Base-by-base conservation (phyloP, 352 stramenopile species). In the Pythium brassicae region DNA sequence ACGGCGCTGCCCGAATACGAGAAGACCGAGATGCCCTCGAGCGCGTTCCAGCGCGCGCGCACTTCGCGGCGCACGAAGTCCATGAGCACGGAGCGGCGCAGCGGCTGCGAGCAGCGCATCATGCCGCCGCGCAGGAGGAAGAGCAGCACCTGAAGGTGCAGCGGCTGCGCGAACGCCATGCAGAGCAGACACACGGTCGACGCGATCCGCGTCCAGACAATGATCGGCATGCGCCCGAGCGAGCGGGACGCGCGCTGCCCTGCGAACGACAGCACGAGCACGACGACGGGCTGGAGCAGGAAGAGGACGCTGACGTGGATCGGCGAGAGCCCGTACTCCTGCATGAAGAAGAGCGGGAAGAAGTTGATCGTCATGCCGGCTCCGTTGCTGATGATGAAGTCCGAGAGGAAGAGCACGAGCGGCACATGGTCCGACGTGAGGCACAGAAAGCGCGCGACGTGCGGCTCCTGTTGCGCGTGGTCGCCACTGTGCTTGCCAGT, bases 61-160 rank as follows among this genome's bases (percentile, higher is more conserved):
- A 82, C 57, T 5, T 66, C 53, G 35, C 74, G 76, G 2, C 74
- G 69, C 23, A 92, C 79, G 44, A 86, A 86, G 56, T 92, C 82
- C 79, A 92, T 90, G 14, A 92, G 65, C n/a, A 92, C 26, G 25
- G 82, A 89, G 25, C 74, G 74, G 10, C 80, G 71, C 26, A 92
- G 55, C 10, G 79, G 79, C 50, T 85, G 71, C 0, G 76, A 73
- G 63, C 79, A 88, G 45, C 69, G 69, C 66, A 88, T 86, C 47
- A 89, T 69, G 15, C 62, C 72, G 20, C 61, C 76, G 19, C 74
- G 70, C 10, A 76, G 40, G 22, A 90, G 50, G 47, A 90, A 89
- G 17, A 90, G 50, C 4, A 55, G 65, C 32, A 63, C 72, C 32
- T 86, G 79, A 4, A 58, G 15, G 11, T 54, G 22, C 22, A 74